Percentiles rank a stretch among this genome's conserved stretches.
Evolutionary conservation across 129 eudicot genomes (phyloP).

Genomic region (Centrapalus pauciflorus): DNA sequence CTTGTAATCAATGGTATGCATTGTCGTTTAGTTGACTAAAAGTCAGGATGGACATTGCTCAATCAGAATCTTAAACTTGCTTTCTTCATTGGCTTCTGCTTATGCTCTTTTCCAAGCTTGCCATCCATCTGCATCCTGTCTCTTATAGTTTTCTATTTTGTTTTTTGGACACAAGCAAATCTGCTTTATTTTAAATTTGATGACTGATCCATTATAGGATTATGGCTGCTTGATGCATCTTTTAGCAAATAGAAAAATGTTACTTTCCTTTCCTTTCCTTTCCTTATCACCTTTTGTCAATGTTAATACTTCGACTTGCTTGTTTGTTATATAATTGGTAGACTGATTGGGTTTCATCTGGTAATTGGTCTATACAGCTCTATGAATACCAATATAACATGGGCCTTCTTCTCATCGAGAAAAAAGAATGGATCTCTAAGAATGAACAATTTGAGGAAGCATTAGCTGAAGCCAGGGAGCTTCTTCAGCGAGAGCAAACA

Average conservation of each 20-base stretch:
- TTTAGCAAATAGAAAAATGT: background rate
- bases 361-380: conserved; percentile 46
- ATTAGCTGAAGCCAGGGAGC: conserved; percentile 50
- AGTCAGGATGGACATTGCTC: background rate
- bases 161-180: background rate
- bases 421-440: conserved; percentile 75
- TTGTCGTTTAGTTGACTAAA: background rate
- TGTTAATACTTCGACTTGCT: background rate
- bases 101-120: background rate
- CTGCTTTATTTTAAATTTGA: background rate
- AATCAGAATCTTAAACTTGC: background rate
- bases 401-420: conserved; percentile 96
- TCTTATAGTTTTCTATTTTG: too few species aligned
- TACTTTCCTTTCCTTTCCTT: background rate
- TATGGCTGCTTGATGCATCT: background rate
- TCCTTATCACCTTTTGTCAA: background rate
- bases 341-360: conserved; percentile 5
- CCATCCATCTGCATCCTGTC: background rate
- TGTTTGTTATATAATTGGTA: conserved; percentile 10
- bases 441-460: conserved; percentile 58
- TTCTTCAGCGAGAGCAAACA: conserved; percentile 66
- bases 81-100: background rate
- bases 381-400: conserved; percentile 96
- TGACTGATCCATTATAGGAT: background rate
- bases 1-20: background rate